These are phyloP conservation scores for Drechslerella dactyloides DNA, from an alignment of 2,329 filamentous ascomycete genomes.

Conservation along the genomic window DNA sequence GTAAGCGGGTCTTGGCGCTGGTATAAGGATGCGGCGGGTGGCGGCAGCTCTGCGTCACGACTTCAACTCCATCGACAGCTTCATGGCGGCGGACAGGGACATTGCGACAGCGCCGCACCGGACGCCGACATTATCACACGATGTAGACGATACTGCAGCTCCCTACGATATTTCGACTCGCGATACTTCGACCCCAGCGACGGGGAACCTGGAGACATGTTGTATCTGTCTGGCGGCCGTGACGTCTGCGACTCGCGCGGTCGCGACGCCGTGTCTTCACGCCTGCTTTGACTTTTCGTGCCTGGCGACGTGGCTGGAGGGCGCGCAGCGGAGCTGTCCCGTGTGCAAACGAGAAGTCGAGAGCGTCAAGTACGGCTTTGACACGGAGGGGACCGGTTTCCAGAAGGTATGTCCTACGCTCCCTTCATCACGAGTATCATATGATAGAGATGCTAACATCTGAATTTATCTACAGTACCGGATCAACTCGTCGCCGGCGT, in stretches of 20 bases:
- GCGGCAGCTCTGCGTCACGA: neutral
- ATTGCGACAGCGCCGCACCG: constrained; percentile 12
- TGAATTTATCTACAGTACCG: constrained; percentile 25
- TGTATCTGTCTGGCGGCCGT: constrained; percentile 35
- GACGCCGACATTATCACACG: constrained; percentile 12
- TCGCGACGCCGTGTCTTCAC: constrained; percentile 43
- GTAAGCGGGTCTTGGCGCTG: constrained; percentile 44
- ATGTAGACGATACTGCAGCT: constrained; percentile 25
- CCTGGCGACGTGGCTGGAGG: constrained; percentile 45
- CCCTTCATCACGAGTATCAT: neutral
- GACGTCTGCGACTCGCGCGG: constrained; percentile 39
- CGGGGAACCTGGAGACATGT: constrained; percentile 26
- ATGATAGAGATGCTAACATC: neutral
- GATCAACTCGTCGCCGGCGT: constrained; percentile 22
- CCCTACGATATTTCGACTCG: neutral
- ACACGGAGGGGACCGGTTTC: constrained; percentile 38
- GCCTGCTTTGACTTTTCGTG: constrained; percentile 50
- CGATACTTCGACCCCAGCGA: neutral
- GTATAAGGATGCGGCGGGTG: neutral
- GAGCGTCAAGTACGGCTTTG: constrained; percentile 42
- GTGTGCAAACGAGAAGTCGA: constrained; percentile 46
- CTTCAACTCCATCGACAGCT: constrained; percentile 7
- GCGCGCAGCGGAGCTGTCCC: constrained; percentile 34
- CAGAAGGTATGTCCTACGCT: constrained; percentile 30
- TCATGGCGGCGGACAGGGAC: constrained; percentile 22